Base-by-base conservation (phyloP, 1,284 basidiomycete genomes). In the Cerioporus squamosus region DNA sequence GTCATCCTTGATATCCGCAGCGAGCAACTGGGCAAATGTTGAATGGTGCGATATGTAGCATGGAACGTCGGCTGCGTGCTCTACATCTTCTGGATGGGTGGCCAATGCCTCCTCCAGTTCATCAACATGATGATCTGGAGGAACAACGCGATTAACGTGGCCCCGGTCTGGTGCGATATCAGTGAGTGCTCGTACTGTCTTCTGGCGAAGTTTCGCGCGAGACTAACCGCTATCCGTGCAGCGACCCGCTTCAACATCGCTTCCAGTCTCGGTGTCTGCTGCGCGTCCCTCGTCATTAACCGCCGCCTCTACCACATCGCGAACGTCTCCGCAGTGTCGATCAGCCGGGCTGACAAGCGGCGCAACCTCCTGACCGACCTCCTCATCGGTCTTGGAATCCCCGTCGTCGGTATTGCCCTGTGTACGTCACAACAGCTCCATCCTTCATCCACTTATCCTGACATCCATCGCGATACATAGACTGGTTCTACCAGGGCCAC, bases 111-210 rank as follows among this genome's bases (percentile, higher is more conserved):
- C 18, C 79, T 81, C 51, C 71, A 77, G 33, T 83, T 81, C 63
- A 74, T 92, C 64, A 89, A 93, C 71, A 79, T 82, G 17, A 70
- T 89, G 33, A 68, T 91, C 15, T 94, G 91, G 91, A 77, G 77
- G 51, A 75, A 82, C 31, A 86, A 85, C 65, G 77, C 79, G 2
- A 73, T 79, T 10, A 81, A 88, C 63, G 74, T 67, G 43, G 81
- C 84, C 0, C 87, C 87, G 0, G 75, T 86, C 1, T 93, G 86
- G 86, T 93, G 91, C 66, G 91, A 94, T 67, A 88, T 93, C 60
- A 81, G 87, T 89, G 66, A 68, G 85, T 73, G 6, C 49, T 49
- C 26, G 2, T 8, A 9, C 39, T 29, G 40, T 18, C 5, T 14
- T 22, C 2, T 20, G 24, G 23, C 23, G 1, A 20, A 17, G 18